These are phyloP conservation scores for Globisporangium abappressorium DNA, from an alignment of 352 stramenopile species.

Conservation along the genomic window DNA sequence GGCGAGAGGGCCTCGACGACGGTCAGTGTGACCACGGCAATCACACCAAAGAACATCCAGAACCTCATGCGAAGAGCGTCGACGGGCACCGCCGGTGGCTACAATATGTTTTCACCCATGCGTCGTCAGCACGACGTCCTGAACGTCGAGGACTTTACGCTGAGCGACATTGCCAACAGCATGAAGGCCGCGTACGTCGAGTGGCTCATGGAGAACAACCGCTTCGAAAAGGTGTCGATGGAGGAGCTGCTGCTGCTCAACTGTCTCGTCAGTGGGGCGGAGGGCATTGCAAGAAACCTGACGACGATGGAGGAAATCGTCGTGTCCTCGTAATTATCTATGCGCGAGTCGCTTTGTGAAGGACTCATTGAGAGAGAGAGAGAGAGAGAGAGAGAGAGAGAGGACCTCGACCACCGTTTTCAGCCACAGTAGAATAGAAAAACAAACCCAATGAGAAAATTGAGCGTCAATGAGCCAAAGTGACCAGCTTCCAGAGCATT, in stretches of 20 bases:
- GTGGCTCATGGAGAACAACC: constrained; percentile 74
- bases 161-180: constrained; percentile 58
- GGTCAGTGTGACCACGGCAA: background rate
- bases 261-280: constrained; percentile 78
- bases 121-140: constrained; percentile 75
- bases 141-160: constrained; percentile 78
- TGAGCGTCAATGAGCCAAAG: background rate
- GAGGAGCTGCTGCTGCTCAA: constrained; percentile 80
- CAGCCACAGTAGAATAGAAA: background rate
- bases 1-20: background rate
- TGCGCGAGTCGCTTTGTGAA: background rate
- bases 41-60: constrained; percentile 34
- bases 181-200: constrained; percentile 80
- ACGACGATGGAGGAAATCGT: constrained; percentile 77
- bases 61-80: constrained; percentile 24
- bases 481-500: background rate
- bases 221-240: constrained; percentile 77
- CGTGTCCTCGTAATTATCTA: constrained; percentile 42
- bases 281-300: constrained; percentile 69
- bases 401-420: background rate
- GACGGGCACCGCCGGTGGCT: constrained; percentile 15
- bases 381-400: background rate
- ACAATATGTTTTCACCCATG: constrained; percentile 50
- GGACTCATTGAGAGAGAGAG: background rate
- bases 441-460: background rate